phyloP scores from a whole-genome alignment of 441 rosid genomes.

The Raphanus hybrid region DNA sequence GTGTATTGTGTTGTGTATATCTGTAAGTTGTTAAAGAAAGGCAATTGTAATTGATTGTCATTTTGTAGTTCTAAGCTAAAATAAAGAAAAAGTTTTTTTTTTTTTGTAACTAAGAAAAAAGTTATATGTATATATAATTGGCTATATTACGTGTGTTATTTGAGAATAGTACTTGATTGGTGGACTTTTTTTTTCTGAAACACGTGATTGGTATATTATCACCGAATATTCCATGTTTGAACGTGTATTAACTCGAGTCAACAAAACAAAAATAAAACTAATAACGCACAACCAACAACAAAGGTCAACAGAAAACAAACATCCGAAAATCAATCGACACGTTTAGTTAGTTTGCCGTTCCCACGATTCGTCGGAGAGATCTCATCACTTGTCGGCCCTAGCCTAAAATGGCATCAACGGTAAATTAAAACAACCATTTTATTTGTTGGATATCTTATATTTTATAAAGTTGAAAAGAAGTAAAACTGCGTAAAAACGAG shows the following conservation, averaged over 20 bases:
- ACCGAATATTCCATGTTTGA: constrained; percentile 39
- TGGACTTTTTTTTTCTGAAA: too few species aligned
- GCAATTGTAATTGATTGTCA: neutral
- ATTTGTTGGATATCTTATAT: neutral
- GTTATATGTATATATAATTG: neutral
- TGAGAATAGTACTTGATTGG: neutral
- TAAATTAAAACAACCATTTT: constrained; percentile 13
- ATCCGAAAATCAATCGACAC: constrained; percentile 31
- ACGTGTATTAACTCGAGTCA: constrained; percentile 18
- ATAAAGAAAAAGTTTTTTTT: neutral
- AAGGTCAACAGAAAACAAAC: constrained; percentile 32
- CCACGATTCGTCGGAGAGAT: constrained; percentile 30
- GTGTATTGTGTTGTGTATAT: neutral
- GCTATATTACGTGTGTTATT: constrained; percentile 6
- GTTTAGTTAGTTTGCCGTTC: constrained; percentile 27
- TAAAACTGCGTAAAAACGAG: neutral
- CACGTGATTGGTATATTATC: neutral
- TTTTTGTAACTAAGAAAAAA: too few species aligned
- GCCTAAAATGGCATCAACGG: neutral
- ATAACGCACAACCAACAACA: constrained; percentile 18
- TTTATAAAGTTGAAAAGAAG: neutral
- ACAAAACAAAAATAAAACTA: neutral
- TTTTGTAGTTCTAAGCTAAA: neutral
- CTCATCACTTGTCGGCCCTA: constrained; percentile 4
- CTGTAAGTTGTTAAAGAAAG: neutral